Percentiles rank a stretch among this genome's conserved stretches.
Evolutionary conservation across 129 eudicot species (phyloP).

Genomic region (Flaveria linearis): DNA sequence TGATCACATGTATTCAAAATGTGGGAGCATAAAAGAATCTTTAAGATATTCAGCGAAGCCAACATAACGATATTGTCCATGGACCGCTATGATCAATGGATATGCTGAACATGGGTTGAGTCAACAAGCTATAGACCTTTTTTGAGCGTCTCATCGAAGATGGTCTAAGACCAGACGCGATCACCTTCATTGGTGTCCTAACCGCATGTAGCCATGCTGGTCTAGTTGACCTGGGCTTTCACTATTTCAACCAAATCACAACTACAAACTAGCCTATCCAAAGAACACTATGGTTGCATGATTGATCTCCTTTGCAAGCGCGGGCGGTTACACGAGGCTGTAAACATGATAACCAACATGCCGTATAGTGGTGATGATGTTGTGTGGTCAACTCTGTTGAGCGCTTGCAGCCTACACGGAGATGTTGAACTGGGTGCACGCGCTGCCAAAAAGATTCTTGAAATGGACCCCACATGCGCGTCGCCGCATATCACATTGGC

Average conservation of each 20-base stretch:
- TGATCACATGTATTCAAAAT: slow-evolving; percentile 84
- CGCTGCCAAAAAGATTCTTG: slow-evolving; percentile 65
- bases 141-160: slow-evolving; percentile 51
- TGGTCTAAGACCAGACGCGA: slow-evolving; percentile 70
- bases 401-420: slow-evolving; percentile 73
- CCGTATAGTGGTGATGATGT: slow-evolving; percentile 69
- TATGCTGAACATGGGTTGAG: slow-evolving; percentile 90
- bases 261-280: slow-evolving; percentile 50
- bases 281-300: slow-evolving; percentile 97
- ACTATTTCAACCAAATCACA: slow-evolving; percentile 57
- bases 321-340: slow-evolving; percentile 77
- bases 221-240: slow-evolving; percentile 64
- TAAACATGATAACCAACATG: slow-evolving; percentile 70
- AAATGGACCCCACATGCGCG: slow-evolving; percentile 68
- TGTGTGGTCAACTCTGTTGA: slow-evolving; percentile 82
- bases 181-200: slow-evolving; percentile 86
- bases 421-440: slow-evolving; percentile 59
- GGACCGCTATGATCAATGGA: slow-evolving; percentile 96
- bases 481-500: slow-evolving; percentile 76
- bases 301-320: slow-evolving; percentile 85
- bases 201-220: slow-evolving; percentile 92
- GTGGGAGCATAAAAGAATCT: slow-evolving; percentile 80
- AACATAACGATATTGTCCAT: slow-evolving; percentile 65
- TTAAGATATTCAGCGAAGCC: slow-evolving; percentile 45
- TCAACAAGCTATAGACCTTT: slow-evolving; percentile 63